A percentile compares a stretch with the other conserved stretches of the same genome.
Conservation (phyloP, 2,329 filamentous ascomycete genomes). For the Cyphellophora attinorum region DNA sequence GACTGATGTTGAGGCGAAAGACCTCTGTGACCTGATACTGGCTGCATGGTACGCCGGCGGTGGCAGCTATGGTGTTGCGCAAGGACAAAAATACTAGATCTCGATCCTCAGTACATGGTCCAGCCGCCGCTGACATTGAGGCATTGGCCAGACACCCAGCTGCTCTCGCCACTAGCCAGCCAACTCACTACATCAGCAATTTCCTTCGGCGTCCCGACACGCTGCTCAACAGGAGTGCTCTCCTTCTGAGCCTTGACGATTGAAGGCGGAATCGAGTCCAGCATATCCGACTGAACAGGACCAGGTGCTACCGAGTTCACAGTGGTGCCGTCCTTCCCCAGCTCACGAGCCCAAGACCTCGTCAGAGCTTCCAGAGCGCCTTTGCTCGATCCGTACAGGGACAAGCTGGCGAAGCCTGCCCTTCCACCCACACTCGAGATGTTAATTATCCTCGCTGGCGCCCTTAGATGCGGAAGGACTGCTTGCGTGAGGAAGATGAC, state of each 20-base stretch:
- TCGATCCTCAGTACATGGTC: conserved; percentile 17
- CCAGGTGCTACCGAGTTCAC: conserved; percentile 54
- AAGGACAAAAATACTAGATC: conserved; percentile 1
- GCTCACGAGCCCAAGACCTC: conserved; percentile 48
- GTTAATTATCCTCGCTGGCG: conserved; percentile 46
- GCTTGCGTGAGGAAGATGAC: conserved; percentile 45
- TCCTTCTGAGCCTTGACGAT: conserved; percentile 41
- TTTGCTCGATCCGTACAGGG: conserved; percentile 49
- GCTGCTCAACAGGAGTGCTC: conserved; percentile 41
- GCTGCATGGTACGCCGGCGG: conserved; percentile 18
- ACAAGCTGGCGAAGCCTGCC: conserved; percentile 33
- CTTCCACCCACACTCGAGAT: conserved; percentile 47
- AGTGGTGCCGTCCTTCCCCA: conserved; percentile 47
- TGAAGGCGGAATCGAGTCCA: conserved; percentile 42
- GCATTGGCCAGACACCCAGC: conserved; percentile 46
- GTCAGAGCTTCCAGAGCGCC: conserved; percentile 53
- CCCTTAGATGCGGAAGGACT: conserved; percentile 40
- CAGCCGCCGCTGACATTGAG: conserved; percentile 46
- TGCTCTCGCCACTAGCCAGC: conserved; percentile 40
- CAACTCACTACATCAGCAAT: conserved; percentile 48
- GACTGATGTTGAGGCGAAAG: conserved; percentile 18
- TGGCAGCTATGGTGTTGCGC: conserved; percentile 9
- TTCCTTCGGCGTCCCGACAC: conserved; percentile 44
- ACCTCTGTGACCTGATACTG: conserved; percentile 19
- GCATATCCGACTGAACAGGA: conserved; percentile 49